phyloP scores from a whole-genome alignment of 1,284 basidiomycete genomes.

The Polyporus tsugae region DNA sequence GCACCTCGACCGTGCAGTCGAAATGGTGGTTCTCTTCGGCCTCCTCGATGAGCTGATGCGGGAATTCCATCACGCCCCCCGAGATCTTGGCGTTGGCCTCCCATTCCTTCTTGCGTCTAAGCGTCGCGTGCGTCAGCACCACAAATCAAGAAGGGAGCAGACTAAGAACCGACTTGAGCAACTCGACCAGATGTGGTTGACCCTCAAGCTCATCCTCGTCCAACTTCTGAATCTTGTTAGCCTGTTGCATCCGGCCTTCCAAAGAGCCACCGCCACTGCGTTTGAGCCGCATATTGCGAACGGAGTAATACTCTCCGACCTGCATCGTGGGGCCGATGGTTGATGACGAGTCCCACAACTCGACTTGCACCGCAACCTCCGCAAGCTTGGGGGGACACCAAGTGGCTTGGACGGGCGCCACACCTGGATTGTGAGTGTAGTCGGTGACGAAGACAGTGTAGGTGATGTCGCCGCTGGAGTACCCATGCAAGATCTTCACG shows the following conservation, averaged over 20 bases:
- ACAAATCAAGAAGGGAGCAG: neutral
- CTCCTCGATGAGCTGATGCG: constrained; percentile 56
- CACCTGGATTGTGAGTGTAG: constrained; percentile 57
- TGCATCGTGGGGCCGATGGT: constrained; percentile 53
- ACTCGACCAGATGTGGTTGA: constrained; percentile 50
- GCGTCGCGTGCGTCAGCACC: constrained; percentile 17
- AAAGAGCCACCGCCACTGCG: constrained; percentile 49
- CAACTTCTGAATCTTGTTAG: constrained; percentile 54
- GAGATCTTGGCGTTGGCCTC: constrained; percentile 42
- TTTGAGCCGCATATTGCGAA: constrained; percentile 63
- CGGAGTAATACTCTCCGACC: constrained; percentile 58
- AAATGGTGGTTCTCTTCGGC: constrained; percentile 53
- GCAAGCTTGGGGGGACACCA: constrained; percentile 59
- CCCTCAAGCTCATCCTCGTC: constrained; percentile 48
- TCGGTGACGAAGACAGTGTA: constrained; percentile 73
- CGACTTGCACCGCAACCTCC: constrained; percentile 57
- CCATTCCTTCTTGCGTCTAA: constrained; percentile 65
- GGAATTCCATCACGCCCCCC: constrained; percentile 45
- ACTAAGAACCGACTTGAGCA: constrained; percentile 58
- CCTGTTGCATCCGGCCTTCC: constrained; percentile 59
- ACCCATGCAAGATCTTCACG: constrained; percentile 56
- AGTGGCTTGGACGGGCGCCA: constrained; percentile 43
- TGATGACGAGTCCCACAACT: constrained; percentile 62
- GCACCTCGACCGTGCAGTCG: constrained; percentile 68
- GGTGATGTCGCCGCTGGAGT: constrained; percentile 46